These are phyloP conservation scores for Globisporangium paddicum DNA, from an alignment of 352 stramenopile genomes.

Conservation along the genomic window DNA sequence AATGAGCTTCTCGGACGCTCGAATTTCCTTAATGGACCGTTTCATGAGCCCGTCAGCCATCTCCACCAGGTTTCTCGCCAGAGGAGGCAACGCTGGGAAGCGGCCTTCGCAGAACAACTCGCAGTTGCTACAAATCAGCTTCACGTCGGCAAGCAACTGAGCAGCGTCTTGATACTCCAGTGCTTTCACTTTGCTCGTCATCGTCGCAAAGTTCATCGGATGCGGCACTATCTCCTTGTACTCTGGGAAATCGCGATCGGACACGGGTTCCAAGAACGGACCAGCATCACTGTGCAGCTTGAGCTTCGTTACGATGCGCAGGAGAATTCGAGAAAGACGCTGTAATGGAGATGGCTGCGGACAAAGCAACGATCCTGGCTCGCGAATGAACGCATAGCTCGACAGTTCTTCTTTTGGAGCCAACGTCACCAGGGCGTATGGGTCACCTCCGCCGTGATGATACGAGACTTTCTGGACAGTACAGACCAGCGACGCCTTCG, in stretches of 20 bases:
- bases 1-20: slow-evolving; percentile 37
- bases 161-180: slow-evolving; percentile 48
- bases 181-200: slow-evolving; percentile 45
- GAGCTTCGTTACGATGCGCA: slow-evolving; percentile 59
- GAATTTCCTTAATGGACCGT: slow-evolving; percentile 64
- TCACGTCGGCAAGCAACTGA: slow-evolving; percentile 63
- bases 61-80: slow-evolving; percentile 65
- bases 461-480: slow-evolving; percentile 63
- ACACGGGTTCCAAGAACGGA: slow-evolving; percentile 78
- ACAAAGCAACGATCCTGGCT: slow-evolving; percentile 42
- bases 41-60: slow-evolving; percentile 65
- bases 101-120: slow-evolving; percentile 75
- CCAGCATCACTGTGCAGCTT: slow-evolving; percentile 53
- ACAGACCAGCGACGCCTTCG: slow-evolving; percentile 52
- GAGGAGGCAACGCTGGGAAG: slow-evolving; percentile 68
- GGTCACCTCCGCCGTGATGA: slow-evolving; percentile 75
- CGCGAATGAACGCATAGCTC: slow-evolving; percentile 23
- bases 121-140: slow-evolving; percentile 74
- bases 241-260: slow-evolving; percentile 71
- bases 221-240: slow-evolving; percentile 81
- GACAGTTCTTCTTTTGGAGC: slow-evolving; percentile 29
- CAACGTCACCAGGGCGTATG: slow-evolving; percentile 64
- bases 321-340: slow-evolving; percentile 50
- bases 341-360: slow-evolving; percentile 56
- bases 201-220: slow-evolving; percentile 69